Conservation (phyloP, 768 basidiomycete genomes). For the Lepiota venenata region DNA sequence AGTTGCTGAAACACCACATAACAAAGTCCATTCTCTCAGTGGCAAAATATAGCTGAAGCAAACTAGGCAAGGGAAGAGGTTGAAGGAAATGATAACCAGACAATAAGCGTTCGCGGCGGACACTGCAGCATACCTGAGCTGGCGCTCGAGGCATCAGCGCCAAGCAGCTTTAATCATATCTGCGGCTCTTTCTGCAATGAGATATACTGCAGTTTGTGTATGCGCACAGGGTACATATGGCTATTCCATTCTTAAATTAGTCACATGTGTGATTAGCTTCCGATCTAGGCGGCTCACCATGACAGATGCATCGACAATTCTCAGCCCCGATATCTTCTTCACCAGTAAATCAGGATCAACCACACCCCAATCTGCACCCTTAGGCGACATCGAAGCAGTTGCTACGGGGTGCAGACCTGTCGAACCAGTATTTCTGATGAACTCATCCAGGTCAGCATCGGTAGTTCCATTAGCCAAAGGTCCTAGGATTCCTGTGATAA, state of each 20-base stretch:
- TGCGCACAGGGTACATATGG: conserved; percentile 1
- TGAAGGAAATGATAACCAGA: too few relatives aligned
- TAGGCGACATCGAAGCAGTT: conserved; percentile 28
- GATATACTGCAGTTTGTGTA: background rate
- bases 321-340: conserved; percentile 29
- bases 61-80: too few relatives aligned
- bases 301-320: conserved; percentile 35
- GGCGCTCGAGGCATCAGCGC: background rate
- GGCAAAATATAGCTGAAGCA: too few relatives aligned
- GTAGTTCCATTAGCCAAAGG: background rate
- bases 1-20: too few relatives aligned
- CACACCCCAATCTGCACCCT: conserved; percentile 24
- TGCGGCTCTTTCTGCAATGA: background rate
- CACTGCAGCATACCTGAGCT: too few relatives aligned
- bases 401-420: conserved; percentile 28
- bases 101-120: too few relatives aligned
- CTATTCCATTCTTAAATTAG: background rate
- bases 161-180: conserved; percentile 1
- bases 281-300: conserved; percentile 19
- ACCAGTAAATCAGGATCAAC: conserved; percentile 34
- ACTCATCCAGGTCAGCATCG: conserved; percentile 4
- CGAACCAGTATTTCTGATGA: conserved; percentile 16
- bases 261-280: background rate
- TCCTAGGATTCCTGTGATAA: conserved; percentile 6
- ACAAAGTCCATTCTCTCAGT: too few relatives aligned